Evolutionary conservation across 2,329 filamentous ascomycete genomes (phyloP), one percentile per base, ranked within the genome.

Genomic region (Paecilomyces variotii): DNA sequence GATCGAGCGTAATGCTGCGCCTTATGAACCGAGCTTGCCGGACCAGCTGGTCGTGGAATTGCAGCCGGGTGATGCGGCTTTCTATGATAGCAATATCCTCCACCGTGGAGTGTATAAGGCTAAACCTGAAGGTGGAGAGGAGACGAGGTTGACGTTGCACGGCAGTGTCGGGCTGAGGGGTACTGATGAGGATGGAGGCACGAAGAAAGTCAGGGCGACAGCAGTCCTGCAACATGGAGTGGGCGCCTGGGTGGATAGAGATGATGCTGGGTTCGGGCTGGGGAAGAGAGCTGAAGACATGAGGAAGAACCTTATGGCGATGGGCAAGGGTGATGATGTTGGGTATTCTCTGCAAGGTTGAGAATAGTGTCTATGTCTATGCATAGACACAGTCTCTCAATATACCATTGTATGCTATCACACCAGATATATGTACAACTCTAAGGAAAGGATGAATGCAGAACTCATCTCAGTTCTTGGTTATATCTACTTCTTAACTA

Each of bases 11-110:
- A 72, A 68, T 5, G 90, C 89, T 0, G 84, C 79, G 24, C 86
- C 87, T 0, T 88, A 84, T 66, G 87, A 87, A 64, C 68, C 76
- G 2, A 67, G 76, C 1, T 65, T 94, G 64, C 84, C 86, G 0
- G 84, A 78, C 0, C 86, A 91, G 77, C 68, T 87, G 12, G 74
- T 83, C 2, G 90, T 95, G 14, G 69, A 78, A 68, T 77, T 95
- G 61, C 76, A 82, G 62, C 81, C 90, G 0, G 91, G 91, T 0
- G 91, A 96, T 73, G 84, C 88, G 14, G 89, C 89, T 50, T 96
- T 96, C 67, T 96, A 96, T 70, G 86, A 96, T 72, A 95, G 92
- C 69, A 95, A 96, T 72, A 95, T 96, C 63, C 72, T 95, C 57
- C 77, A 79, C 57, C 71, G 77, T 4, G 76, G 76, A 2, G 70